Evolutionary conservation across 2,329 filamentous ascomycete genomes (phyloP).

Genomic region (Orbilia ellipsospora): DNA sequence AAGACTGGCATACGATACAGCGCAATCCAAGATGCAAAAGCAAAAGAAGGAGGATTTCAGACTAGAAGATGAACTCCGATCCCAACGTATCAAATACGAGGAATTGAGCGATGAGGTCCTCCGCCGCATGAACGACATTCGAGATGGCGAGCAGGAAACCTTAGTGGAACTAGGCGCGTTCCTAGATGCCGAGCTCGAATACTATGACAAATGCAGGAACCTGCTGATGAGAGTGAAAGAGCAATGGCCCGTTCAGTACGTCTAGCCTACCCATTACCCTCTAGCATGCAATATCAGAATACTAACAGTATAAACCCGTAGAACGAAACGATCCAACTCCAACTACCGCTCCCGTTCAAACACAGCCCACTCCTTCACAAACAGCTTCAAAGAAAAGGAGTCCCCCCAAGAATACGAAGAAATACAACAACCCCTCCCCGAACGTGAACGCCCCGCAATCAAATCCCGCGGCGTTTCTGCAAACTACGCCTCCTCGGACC

Average conservation of each 20-base stretch:
- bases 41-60: slow-evolving; percentile 93
- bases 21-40: slow-evolving; percentile 89
- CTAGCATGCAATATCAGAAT: slow-evolving; percentile 18
- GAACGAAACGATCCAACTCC: slow-evolving; percentile 59
- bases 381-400: slow-evolving; percentile 68
- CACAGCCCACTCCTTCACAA: slow-evolving; percentile 72
- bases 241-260: slow-evolving; percentile 75
- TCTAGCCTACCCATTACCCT: slow-evolving; percentile 32
- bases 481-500: slow-evolving; percentile 45
- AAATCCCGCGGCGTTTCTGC: slow-evolving; percentile 62
- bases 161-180: slow-evolving; percentile 82
- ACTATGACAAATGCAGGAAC: slow-evolving; percentile 89
- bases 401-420: slow-evolving; percentile 67
- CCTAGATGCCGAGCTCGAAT: slow-evolving; percentile 87
- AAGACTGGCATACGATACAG: slow-evolving; percentile 89
- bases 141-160: slow-evolving; percentile 86
- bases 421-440: slow-evolving; percentile 64
- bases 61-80: slow-evolving; percentile 89
- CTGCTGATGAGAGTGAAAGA: slow-evolving; percentile 77
- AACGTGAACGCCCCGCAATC: slow-evolving; percentile 68
- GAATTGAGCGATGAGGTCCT: slow-evolving; percentile 92
- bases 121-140: slow-evolving; percentile 94
- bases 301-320: slow-evolving; percentile 27
- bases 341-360: slow-evolving; percentile 70
- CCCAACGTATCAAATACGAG: slow-evolving; percentile 94